Conservation (phyloP, 192 early-diverging fungal genomes). For the Coemansia sp. region DNA sequence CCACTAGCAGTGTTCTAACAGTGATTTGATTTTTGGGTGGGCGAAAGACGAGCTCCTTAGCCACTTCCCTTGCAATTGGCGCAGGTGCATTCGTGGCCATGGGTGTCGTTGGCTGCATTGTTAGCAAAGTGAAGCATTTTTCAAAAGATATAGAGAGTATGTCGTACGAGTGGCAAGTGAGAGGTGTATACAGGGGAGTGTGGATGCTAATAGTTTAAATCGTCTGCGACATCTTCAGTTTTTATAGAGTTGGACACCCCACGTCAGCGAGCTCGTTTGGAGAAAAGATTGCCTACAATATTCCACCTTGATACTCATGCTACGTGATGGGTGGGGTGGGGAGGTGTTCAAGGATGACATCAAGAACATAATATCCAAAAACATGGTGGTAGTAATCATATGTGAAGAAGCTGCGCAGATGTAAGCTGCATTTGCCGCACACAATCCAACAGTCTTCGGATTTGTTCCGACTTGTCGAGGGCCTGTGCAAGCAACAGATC, state of each 20-base stretch:
- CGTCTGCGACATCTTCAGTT: background rate
- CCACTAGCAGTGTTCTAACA: background rate
- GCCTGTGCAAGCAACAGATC: slow-evolving; percentile 24
- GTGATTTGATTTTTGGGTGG: background rate
- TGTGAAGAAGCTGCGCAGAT: slow-evolving; percentile 44
- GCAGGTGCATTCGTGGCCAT: slow-evolving; percentile 1
- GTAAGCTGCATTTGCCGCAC: slow-evolving; percentile 44
- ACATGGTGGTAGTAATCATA: slow-evolving; percentile 3
- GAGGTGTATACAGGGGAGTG: background rate
- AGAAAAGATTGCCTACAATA: background rate
- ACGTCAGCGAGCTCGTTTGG: background rate
- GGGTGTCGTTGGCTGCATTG: background rate
- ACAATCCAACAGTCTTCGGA: slow-evolving; percentile 36
- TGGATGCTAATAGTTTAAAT: background rate
- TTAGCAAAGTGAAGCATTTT: background rate
- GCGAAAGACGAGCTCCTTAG: background rate
- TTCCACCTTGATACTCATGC: background rate
- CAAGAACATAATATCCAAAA: background rate
- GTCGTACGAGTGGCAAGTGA: no score
- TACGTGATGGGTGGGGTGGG: background rate
- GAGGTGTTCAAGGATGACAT: background rate
- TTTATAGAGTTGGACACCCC: background rate
- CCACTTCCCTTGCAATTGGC: background rate
- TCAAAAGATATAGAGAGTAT: no score
- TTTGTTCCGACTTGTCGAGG: slow-evolving; percentile 31